These are phyloP conservation scores for Globisporangium acanthophoron DNA, from an alignment of 352 stramenopile genomes.

Conservation along the genomic window DNA sequence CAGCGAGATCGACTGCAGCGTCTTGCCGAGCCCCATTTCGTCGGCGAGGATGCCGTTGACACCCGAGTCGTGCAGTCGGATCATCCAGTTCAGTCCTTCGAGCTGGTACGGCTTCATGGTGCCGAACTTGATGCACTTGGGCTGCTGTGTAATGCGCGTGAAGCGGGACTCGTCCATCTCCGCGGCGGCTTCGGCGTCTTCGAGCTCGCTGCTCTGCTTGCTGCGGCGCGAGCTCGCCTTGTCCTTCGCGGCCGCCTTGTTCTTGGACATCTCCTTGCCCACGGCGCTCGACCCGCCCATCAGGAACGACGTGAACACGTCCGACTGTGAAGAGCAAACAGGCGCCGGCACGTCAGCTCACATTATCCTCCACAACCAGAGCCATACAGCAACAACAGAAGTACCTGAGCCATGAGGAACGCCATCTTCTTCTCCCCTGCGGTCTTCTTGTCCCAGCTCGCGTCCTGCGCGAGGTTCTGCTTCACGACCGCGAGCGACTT, in stretches of 20 bases:
- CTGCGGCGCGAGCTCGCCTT: slow-evolving; percentile 41
- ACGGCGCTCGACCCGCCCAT: slow-evolving; percentile 78
- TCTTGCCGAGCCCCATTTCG: slow-evolving; percentile 92
- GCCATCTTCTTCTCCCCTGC: slow-evolving; percentile 70
- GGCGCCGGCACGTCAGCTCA: neutral
- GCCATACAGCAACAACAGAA: neutral
- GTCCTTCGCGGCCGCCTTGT: slow-evolving; percentile 31
- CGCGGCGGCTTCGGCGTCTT: slow-evolving; percentile 57
- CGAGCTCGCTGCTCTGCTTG: slow-evolving; percentile 56
- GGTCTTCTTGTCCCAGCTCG: slow-evolving; percentile 39
- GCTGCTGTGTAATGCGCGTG: slow-evolving; percentile 78
- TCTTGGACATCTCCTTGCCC: slow-evolving; percentile 72
- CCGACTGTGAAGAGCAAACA: slow-evolving; percentile 30
- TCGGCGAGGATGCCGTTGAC: slow-evolving; percentile 85
- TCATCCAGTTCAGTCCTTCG: slow-evolving; percentile 89
- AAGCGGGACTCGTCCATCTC: slow-evolving; percentile 82
- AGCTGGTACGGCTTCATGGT: slow-evolving; percentile 88
- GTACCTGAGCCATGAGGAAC: slow-evolving; percentile 81
- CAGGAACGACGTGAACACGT: slow-evolving; percentile 86
- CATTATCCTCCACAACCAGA: neutral
- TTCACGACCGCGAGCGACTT: slow-evolving; percentile 72
- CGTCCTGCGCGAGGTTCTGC: slow-evolving; percentile 49
- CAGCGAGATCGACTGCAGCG: slow-evolving; percentile 97
- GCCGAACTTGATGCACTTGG: slow-evolving; percentile 77
- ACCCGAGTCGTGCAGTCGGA: slow-evolving; percentile 90